Evolutionary conservation across 2,329 filamentous ascomycete species (phyloP).

Genomic region (Fusarium palustre): DNA sequence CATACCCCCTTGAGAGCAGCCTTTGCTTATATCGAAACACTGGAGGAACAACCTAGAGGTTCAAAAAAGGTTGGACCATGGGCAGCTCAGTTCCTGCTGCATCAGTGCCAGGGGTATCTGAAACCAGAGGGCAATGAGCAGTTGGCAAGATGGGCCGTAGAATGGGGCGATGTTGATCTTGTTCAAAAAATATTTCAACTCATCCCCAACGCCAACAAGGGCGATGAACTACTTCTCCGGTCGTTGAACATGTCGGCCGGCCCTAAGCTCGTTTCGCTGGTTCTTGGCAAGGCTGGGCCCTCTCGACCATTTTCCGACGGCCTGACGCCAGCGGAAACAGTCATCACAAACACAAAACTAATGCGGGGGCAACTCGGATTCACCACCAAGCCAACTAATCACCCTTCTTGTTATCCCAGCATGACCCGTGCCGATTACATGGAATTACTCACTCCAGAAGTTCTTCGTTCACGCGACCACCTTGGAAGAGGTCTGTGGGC

Average conservation of each 20-base stretch:
- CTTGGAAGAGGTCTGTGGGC: slow-evolving; percentile 43
- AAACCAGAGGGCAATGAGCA: background rate
- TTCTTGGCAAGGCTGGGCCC: slow-evolving; percentile 40
- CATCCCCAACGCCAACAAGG: slow-evolving; percentile 19
- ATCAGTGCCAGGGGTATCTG: slow-evolving; percentile 19
- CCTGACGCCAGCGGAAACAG: slow-evolving; percentile 47
- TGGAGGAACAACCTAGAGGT: slow-evolving; percentile 6
- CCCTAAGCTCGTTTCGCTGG: slow-evolving; percentile 36
- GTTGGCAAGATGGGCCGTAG: slow-evolving; percentile 39
- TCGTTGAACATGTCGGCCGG: slow-evolving; percentile 45
- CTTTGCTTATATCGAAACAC: slow-evolving; percentile 36
- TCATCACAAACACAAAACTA: slow-evolving; percentile 46
- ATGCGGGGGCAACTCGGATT: background rate
- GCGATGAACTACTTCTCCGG: slow-evolving; percentile 39
- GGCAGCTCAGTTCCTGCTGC: slow-evolving; percentile 37
- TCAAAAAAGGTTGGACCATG: background rate
- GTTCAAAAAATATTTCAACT: slow-evolving; percentile 33
- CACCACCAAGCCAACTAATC: slow-evolving; percentile 21
- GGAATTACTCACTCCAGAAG: slow-evolving; percentile 44
- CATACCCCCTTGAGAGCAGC: slow-evolving; percentile 51
- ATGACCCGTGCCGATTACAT: slow-evolving; percentile 31
- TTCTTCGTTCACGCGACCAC: slow-evolving; percentile 35
- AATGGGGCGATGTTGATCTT: slow-evolving; percentile 47
- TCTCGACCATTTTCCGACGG: slow-evolving; percentile 34
- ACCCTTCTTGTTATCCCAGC: slow-evolving; percentile 42